Conservation (phyloP, 2,329 filamentous ascomycete genomes). For the Lizonia empirigonia region DNA sequence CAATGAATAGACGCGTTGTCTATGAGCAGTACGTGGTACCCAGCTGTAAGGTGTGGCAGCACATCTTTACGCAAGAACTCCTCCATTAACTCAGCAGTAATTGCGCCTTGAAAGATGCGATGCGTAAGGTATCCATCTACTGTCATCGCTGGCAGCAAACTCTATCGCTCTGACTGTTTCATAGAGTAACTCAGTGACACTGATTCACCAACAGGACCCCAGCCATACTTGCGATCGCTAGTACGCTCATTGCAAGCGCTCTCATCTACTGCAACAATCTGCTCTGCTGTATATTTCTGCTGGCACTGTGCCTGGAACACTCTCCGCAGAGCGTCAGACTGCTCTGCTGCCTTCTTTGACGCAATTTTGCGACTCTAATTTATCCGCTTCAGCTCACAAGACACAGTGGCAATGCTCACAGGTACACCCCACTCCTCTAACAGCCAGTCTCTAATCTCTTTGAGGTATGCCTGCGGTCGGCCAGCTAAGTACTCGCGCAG, state of each 20-base stretch:
- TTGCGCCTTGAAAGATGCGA: conserved; percentile 6
- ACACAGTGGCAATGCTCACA: not conserved
- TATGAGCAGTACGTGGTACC: not conserved
- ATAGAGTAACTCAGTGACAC: conserved; percentile 7
- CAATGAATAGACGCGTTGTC: not conserved
- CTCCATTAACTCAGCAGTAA: conserved; percentile 4
- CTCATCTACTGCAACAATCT: conserved; percentile 18
- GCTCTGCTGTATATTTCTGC: conserved; percentile 15
- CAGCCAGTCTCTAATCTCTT: conserved; percentile 14
- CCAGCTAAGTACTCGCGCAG: not conserved
- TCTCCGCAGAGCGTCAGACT: not conserved
- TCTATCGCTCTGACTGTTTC: not conserved
- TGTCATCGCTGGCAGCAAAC: conserved; percentile 16
- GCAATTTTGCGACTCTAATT: conserved; percentile 9
- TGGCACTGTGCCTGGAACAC: conserved; percentile 2
- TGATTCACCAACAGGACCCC: conserved; percentile 8
- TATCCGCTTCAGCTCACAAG: not conserved
- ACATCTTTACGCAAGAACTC: conserved; percentile 2
- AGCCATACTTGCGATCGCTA: conserved; percentile 18
- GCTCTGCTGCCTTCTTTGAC: conserved; percentile 10
- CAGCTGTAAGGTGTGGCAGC: not conserved
- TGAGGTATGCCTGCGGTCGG: conserved; percentile 11
- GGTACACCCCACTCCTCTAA: conserved; percentile 1
- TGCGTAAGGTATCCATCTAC: conserved; percentile 9
- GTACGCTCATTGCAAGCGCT: conserved; percentile 19